Evolutionary conservation across 352 stramenopile species (phyloP).

Genomic region (Phytophthora tubulina): DNA sequence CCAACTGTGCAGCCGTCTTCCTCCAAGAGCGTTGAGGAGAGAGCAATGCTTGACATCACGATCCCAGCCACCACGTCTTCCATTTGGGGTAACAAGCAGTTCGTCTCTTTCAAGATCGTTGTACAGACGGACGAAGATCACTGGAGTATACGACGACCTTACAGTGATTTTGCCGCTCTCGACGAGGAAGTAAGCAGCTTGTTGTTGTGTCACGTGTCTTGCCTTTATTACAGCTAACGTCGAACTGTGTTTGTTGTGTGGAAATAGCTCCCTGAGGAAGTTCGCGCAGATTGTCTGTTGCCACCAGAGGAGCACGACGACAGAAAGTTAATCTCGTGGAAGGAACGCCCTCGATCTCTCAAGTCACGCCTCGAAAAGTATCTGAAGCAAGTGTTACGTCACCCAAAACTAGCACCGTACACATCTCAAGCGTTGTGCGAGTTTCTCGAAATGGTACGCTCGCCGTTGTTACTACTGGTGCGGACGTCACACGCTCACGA

Average conservation of each 20-base stretch:
- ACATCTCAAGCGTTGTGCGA: constrained; percentile 72
- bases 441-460: constrained; percentile 74
- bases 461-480: neutral
- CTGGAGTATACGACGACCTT: constrained; percentile 73
- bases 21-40: constrained; percentile 29
- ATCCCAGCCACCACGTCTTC: constrained; percentile 76
- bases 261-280: constrained; percentile 52
- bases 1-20: constrained; percentile 32
- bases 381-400: constrained; percentile 59
- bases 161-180: constrained; percentile 70
- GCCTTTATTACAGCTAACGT: neutral
- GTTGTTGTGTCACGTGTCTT: neutral
- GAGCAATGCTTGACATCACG: constrained; percentile 55
- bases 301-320: constrained; percentile 54
- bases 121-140: constrained; percentile 75
- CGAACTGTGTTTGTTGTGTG: neutral
- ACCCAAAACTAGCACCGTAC: constrained; percentile 61
- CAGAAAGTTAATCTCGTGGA: constrained; percentile 69
- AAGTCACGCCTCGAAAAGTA: constrained; percentile 78
- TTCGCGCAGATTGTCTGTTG: constrained; percentile 54
- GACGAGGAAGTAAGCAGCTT: constrained; percentile 53
- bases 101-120: constrained; percentile 82
- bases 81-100: constrained; percentile 77
- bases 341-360: constrained; percentile 60
- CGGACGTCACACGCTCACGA: neutral